phyloP scores from a whole-genome alignment of 306 rosid species.

The Trifolium pratense region DNA sequence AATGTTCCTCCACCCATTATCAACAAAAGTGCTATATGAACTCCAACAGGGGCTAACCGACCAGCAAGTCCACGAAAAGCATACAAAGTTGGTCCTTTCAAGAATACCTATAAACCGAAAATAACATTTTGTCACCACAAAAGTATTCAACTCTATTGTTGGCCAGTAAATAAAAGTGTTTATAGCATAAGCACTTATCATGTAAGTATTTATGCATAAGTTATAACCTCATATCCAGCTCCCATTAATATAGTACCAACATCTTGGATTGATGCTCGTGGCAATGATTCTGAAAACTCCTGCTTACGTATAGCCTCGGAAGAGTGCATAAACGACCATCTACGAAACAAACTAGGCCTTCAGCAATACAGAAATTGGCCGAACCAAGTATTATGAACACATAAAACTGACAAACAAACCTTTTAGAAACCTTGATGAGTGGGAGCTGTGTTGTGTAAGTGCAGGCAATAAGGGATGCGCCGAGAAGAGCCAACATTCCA shows the following conservation, averaged over 20 bases:
- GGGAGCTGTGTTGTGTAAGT: slow-evolving; percentile 96
- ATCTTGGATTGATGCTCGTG: slow-evolving; percentile 83
- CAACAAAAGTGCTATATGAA: slow-evolving; percentile 84
- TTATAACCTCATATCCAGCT: slow-evolving; percentile 89
- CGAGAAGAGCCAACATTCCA: slow-evolving; percentile 71
- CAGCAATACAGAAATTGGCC: slow-evolving; percentile 14
- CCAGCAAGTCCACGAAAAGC: slow-evolving; percentile 91
- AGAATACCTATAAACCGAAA: slow-evolving; percentile 67
- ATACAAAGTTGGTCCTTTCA: slow-evolving; percentile 85
- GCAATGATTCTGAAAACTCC: slow-evolving; percentile 81
- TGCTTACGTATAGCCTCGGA: slow-evolving; percentile 77
- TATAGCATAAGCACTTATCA: not conserved
- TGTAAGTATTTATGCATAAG: not conserved
- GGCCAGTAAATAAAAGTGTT: not conserved
- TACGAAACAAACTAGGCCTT: slow-evolving; percentile 44
- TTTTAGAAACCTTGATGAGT: slow-evolving; percentile 85
- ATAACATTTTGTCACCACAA: slow-evolving; percentile 27
- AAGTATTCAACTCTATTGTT: slow-evolving; percentile 18
- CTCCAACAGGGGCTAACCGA: slow-evolving; percentile 94
- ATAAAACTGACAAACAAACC: slow-evolving; percentile 54
- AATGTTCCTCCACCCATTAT: slow-evolving; percentile 95
- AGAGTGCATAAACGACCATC: slow-evolving; percentile 87
- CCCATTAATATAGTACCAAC: slow-evolving; percentile 89
- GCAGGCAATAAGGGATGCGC: slow-evolving; percentile 92
- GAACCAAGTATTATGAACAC: slow-evolving; percentile 31